phyloP scores from a whole-genome alignment of 2,329 filamentous ascomycete species.

The Lecanicillium sp. region DNA sequence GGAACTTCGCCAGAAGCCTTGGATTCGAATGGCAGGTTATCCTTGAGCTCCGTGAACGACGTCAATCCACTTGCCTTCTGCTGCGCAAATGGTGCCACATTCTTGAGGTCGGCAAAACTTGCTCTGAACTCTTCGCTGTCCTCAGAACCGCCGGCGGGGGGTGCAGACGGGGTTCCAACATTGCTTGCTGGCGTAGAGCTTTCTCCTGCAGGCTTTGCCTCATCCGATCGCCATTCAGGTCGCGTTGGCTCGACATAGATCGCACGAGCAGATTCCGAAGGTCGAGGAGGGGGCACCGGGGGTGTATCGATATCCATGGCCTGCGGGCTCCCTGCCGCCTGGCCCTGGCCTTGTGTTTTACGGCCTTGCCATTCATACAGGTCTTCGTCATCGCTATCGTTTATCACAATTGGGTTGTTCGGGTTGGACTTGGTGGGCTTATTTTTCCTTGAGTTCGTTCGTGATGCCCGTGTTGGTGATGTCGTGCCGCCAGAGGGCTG shows the following conservation, averaged over 20 bases:
- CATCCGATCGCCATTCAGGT: conserved; percentile 53
- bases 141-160: conserved; percentile 44
- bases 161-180: conserved; percentile 22
- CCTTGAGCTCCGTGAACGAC: conserved; percentile 51
- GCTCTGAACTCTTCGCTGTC: conserved; percentile 50
- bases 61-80: conserved; percentile 42
- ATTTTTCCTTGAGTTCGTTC: conserved; percentile 50
- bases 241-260: conserved; percentile 54
- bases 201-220: conserved; percentile 27
- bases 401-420: conserved; percentile 41
- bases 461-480: conserved; percentile 39
- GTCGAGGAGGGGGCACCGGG: conserved; percentile 22
- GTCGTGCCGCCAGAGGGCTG: conserved; percentile 31
- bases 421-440: conserved; percentile 49
- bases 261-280: conserved; percentile 35
- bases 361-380: conserved; percentile 29
- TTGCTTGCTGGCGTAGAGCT: conserved; percentile 19
- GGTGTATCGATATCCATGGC: conserved; percentile 63
- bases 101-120: conserved; percentile 49
- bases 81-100: conserved; percentile 48
- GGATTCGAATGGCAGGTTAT: conserved; percentile 52
- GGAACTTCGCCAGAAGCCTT: conserved; percentile 38
- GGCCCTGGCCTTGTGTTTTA: conserved; percentile 25
- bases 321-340: conserved; percentile 41
- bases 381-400: conserved; percentile 42